These are phyloP conservation scores for Triadica sebifera DNA, from an alignment of 345 rosid genomes.

Conservation along the genomic window DNA sequence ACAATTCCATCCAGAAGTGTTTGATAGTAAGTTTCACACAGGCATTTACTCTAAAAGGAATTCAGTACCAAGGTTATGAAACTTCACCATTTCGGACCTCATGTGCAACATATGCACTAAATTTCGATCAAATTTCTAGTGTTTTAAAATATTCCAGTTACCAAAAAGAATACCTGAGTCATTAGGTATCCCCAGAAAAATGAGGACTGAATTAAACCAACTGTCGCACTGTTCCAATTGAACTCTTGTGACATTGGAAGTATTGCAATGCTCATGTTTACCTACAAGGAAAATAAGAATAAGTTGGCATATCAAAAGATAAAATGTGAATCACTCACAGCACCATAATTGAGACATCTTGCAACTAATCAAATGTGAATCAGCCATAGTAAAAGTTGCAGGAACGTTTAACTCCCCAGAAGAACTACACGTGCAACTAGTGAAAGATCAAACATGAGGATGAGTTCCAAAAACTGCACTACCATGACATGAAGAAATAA, in stretches of 20 bases:
- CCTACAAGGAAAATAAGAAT: constrained; percentile 45
- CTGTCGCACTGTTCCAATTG: constrained; percentile 93
- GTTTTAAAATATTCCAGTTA: too few species aligned
- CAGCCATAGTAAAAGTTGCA: background rate
- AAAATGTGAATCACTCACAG: constrained; percentile 5
- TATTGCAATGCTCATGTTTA: constrained; percentile 97
- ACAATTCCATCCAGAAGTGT: background rate
- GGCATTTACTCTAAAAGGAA: background rate
- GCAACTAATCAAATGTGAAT: background rate
- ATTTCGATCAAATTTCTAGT: too few species aligned
- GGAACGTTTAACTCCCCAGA: background rate
- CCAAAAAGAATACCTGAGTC: constrained; percentile 65
- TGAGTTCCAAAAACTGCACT: background rate
- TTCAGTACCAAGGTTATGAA: background rate
- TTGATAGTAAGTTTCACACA: background rate
- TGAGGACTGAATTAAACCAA: constrained; percentile 95
- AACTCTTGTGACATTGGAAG: constrained; percentile 96
- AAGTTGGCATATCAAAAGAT: constrained; percentile 14
- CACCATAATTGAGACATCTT: constrained; percentile 3
- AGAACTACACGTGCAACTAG: background rate
- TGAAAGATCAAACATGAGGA: background rate
- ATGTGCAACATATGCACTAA: too few species aligned
- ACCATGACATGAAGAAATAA: background rate
- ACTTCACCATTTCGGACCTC: background rate
- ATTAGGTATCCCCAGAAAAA: constrained; percentile 99